Evolutionary conservation across 164 flowering plant genomes (phyloP).

Genomic region (Warburgia ugandensis): DNA sequence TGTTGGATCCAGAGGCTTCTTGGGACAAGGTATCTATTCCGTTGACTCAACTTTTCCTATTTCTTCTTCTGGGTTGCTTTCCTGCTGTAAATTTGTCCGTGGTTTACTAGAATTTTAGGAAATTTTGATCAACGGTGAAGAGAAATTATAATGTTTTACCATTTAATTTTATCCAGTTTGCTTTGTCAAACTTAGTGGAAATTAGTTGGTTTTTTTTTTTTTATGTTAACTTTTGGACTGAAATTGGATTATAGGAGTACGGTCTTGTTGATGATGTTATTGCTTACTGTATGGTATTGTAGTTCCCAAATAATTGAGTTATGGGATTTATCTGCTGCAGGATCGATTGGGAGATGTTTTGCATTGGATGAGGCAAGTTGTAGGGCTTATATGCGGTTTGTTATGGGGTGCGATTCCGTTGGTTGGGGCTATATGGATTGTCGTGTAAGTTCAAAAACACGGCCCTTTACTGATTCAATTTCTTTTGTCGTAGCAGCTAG

Average conservation of each 20-base stretch:
- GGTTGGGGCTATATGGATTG: constrained; percentile 85
- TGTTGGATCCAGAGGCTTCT: constrained; percentile 90
- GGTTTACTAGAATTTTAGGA: no score
- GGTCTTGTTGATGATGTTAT: no score
- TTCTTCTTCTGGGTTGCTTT: not conserved
- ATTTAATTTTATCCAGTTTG: no score
- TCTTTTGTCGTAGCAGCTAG: no score
- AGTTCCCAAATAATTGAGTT: not conserved
- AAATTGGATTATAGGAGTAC: no score
- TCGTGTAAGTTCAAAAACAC: constrained; percentile 50
- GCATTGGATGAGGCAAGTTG: constrained; percentile 88
- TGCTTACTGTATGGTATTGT: no score
- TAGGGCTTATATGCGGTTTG: constrained; percentile 68
- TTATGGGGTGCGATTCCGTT: constrained; percentile 90
- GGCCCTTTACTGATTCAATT: not conserved
- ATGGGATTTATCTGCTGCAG: constrained; percentile 29
- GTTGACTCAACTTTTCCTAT: not conserved
- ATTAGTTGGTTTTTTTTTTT: no score
- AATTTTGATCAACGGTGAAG: no score
- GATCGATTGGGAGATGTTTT: constrained; percentile 95
- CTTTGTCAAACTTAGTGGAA: no score
- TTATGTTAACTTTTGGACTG: no score
- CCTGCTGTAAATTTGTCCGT: no score
- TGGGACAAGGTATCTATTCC: constrained; percentile 89
- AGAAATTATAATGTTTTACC: no score